A percentile compares a stretch with the other conserved stretches of the same genome.
phyloP scores from a whole-genome alignment of 495 filamentous ascomycete genomes.

The Corynascus novoguineensis region DNA sequence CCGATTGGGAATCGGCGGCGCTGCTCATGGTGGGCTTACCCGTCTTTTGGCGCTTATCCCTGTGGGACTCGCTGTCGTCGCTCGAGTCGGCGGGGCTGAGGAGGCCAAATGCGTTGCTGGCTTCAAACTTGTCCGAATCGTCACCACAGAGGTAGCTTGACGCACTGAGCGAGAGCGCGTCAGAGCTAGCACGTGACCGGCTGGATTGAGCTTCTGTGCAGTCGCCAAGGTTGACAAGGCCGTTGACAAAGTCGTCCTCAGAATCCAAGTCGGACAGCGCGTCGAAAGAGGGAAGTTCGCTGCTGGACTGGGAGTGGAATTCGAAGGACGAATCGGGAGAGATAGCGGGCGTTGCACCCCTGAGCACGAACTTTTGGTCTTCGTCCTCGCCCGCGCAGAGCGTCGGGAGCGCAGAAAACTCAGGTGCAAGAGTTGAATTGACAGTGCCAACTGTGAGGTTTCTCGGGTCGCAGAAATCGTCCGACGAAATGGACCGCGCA shows the following conservation, averaged over 20 bases:
- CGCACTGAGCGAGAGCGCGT: conserved; percentile 61
- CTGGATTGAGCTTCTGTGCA: conserved; percentile 55
- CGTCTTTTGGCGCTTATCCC: conserved; percentile 65
- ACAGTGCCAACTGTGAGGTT: conserved; percentile 75
- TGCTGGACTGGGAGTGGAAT: conserved; percentile 49
- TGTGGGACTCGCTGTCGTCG: conserved; percentile 41
- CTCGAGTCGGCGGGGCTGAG: conserved; percentile 44
- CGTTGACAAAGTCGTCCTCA: conserved; percentile 80
- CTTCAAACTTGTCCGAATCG: conserved; percentile 67
- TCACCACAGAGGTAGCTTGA: conserved; percentile 70
- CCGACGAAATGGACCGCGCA: conserved; percentile 61
- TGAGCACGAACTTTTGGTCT: conserved; percentile 67
- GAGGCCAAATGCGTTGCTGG: conserved; percentile 50
- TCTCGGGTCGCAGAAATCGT: conserved; percentile 91
- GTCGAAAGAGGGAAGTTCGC: conserved; percentile 71
- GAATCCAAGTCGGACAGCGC: conserved; percentile 88
- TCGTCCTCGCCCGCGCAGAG: conserved; percentile 69
- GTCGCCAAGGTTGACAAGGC: conserved; percentile 61
- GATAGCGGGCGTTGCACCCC: conserved; percentile 50
- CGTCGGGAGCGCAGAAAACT: conserved; percentile 53
- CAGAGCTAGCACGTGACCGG: conserved; percentile 70
- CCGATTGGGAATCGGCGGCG: conserved; percentile 37
- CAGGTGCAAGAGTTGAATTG: conserved; percentile 50
- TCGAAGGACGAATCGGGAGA: conserved; percentile 51
- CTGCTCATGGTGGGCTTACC: conserved; percentile 45